phyloP scores from a whole-genome alignment of 2,329 filamentous ascomycete species.

The Alternaria metachromatica region DNA sequence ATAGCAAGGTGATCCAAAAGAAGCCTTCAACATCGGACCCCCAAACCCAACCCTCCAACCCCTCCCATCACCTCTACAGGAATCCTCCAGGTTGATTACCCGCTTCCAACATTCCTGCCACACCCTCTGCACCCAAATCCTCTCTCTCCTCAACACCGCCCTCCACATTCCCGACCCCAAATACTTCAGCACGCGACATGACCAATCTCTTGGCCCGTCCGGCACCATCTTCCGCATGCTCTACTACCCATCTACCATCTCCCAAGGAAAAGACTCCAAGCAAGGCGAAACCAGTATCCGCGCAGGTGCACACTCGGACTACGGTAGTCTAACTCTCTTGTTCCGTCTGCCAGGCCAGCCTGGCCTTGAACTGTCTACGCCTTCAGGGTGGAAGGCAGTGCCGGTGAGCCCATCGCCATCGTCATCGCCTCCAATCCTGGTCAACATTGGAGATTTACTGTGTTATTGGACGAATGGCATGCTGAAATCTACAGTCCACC shows the following conservation, averaged over 20 bases:
- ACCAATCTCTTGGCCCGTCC: slow-evolving; percentile 56
- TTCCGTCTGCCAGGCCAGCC: slow-evolving; percentile 87
- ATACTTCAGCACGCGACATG: slow-evolving; percentile 70
- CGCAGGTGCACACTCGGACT: slow-evolving; percentile 92
- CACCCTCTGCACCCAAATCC: slow-evolving; percentile 72
- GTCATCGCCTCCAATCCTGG: slow-evolving; percentile 53
- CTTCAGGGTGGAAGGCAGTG: slow-evolving; percentile 56
- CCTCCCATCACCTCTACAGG: slow-evolving; percentile 69
- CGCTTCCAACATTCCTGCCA: slow-evolving; percentile 76
- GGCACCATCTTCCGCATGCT: slow-evolving; percentile 64
- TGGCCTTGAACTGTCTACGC: slow-evolving; percentile 80
- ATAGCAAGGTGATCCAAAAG: slow-evolving; percentile 76
- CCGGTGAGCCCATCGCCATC: slow-evolving; percentile 62
- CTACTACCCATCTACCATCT: slow-evolving; percentile 50
- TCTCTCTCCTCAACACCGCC: slow-evolving; percentile 79
- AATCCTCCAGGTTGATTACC: slow-evolving; percentile 66
- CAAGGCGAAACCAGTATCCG: slow-evolving; percentile 67
- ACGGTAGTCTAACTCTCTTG: slow-evolving; percentile 72
- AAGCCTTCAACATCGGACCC: slow-evolving; percentile 90
- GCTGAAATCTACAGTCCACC: slow-evolving; percentile 85
- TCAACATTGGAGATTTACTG: slow-evolving; percentile 77
- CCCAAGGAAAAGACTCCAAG: slow-evolving; percentile 27
- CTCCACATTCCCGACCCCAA: slow-evolving; percentile 62
- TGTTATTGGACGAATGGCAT: slow-evolving; percentile 92
- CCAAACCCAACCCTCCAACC: slow-evolving; percentile 73